Conservation (phyloP, 805 yeast species). For the Hagleromyces aurorensis region DNA sequence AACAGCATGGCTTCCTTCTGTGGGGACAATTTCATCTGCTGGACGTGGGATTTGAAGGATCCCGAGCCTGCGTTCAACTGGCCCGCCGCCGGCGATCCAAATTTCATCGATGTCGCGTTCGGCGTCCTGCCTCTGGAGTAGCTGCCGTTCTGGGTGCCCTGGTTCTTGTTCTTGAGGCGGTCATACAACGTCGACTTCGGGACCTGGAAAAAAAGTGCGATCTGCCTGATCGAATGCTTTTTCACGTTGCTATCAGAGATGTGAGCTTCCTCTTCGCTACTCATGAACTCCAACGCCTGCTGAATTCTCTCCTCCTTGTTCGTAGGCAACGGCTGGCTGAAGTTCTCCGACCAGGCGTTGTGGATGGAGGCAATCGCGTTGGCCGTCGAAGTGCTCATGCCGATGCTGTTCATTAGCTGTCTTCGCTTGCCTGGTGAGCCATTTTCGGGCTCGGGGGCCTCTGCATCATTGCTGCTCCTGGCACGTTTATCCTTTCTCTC, state of each 20-base stretch:
- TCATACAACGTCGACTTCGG: slow-evolving; percentile 25
- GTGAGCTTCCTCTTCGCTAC: slow-evolving; percentile 11
- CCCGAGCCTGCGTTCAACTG: slow-evolving; percentile 5
- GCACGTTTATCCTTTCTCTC: too few relatives aligned
- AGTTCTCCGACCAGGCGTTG: slow-evolving; percentile 13
- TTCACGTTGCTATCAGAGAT: slow-evolving; percentile 9
- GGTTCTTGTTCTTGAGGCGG: slow-evolving; percentile 12
- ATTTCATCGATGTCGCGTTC: too few relatives aligned
- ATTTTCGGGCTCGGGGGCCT: too few relatives aligned
- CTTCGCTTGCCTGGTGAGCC: too few relatives aligned
- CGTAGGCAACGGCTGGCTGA: slow-evolving; percentile 42
- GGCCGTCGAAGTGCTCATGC: slow-evolving; percentile 13
- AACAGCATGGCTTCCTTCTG: slow-evolving; percentile 15
- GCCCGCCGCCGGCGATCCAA: slow-evolving; percentile 1
- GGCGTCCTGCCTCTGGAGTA: too few relatives aligned
- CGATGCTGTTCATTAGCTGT: too few relatives aligned
- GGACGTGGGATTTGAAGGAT: slow-evolving; percentile 14
- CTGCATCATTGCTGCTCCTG: too few relatives aligned
- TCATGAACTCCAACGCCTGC: slow-evolving; percentile 21
- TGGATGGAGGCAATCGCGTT: slow-evolving; percentile 17
- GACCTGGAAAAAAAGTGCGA: slow-evolving; percentile 20
- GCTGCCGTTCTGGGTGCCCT: slow-evolving; percentile 1
- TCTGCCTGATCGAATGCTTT: slow-evolving; percentile 21
- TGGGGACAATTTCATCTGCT: slow-evolving; percentile 22
- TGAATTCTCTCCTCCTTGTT: slow-evolving; percentile 25